A percentile compares a stretch with the other conserved stretches of the same genome.
phyloP scores from a whole-genome alignment of 2,329 filamentous ascomycete species.

The Pseudogymnoascus sp. region DNA sequence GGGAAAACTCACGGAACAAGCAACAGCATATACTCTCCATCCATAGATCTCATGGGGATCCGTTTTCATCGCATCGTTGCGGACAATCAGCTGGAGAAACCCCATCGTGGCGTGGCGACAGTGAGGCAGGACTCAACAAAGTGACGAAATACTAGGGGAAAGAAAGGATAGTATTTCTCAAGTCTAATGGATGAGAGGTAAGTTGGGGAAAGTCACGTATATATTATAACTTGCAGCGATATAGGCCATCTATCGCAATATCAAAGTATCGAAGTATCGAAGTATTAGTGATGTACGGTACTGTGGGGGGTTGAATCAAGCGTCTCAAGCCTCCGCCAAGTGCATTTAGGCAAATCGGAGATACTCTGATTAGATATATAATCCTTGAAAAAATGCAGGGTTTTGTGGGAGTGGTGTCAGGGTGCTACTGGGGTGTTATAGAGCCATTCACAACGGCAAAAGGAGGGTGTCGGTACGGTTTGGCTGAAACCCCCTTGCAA shows the following conservation, averaged over 20 bases:
- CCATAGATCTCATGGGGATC: conserved; percentile 10
- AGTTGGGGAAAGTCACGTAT: background rate
- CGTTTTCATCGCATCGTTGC: conserved; percentile 9
- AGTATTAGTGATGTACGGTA: background rate
- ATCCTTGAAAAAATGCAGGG: background rate
- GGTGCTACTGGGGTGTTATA: background rate
- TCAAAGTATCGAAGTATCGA: background rate
- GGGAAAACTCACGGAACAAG: background rate
- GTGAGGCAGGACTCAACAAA: background rate
- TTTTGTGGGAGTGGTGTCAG: background rate
- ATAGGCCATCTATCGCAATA: background rate
- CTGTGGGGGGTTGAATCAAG: background rate
- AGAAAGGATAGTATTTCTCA: background rate
- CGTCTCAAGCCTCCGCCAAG: background rate
- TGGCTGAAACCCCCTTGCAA: background rate
- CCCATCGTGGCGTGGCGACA: background rate
- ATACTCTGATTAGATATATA: background rate
- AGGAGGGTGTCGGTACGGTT: background rate
- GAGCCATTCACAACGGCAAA: background rate
- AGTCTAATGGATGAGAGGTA: background rate
- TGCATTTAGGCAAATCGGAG: background rate
- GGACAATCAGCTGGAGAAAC: conserved; percentile 6
- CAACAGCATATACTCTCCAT: conserved; percentile 8
- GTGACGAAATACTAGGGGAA: background rate
- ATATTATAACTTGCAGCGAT: background rate